Conservation (phyloP, 768 basidiomycete species). For the Amanita thiersii region DNA sequence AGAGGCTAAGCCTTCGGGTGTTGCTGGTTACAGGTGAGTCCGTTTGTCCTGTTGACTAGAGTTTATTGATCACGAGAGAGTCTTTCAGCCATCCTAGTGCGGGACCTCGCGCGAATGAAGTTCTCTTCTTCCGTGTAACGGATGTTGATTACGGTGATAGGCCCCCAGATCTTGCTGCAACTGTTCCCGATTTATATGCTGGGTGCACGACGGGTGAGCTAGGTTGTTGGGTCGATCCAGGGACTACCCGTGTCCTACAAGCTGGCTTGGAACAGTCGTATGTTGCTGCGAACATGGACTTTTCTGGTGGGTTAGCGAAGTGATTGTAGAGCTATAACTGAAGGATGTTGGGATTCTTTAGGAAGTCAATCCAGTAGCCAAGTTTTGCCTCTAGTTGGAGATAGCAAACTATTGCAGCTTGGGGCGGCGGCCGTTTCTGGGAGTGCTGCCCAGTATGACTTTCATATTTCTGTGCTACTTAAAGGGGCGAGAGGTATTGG, state of each 20-base stretch:
- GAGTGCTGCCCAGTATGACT: slow-evolving; percentile 47
- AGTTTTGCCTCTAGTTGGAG: too few species aligned
- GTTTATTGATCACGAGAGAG: slow-evolving; percentile 3
- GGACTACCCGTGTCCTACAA: slow-evolving; percentile 69
- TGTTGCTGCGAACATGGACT: slow-evolving; percentile 42
- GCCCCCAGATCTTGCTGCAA: slow-evolving; percentile 19
- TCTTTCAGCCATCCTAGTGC: slow-evolving; percentile 12
- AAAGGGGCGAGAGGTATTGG: slow-evolving; percentile 78
- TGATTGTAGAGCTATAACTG: neutral
- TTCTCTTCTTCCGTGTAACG: slow-evolving; percentile 74
- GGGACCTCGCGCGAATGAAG: slow-evolving; percentile 27
- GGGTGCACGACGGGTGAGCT: slow-evolving; percentile 58
- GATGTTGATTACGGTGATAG: slow-evolving; percentile 62
- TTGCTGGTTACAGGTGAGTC: slow-evolving; percentile 16
- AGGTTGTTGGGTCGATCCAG: slow-evolving; percentile 79
- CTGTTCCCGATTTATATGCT: slow-evolving; percentile 36
- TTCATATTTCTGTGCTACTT: slow-evolving; percentile 66
- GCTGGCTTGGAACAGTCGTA: slow-evolving; percentile 65
- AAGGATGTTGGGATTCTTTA: neutral
- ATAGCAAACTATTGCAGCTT: slow-evolving; percentile 45
- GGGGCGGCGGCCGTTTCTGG: slow-evolving; percentile 51
- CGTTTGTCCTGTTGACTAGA: slow-evolving; percentile 1
- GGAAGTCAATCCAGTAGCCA: too few species aligned
- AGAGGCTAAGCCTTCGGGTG: too few species aligned
- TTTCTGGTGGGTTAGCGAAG: slow-evolving; percentile 35